Evolutionary conservation across 2,329 filamentous ascomycete species (phyloP).

Genomic region (Penicillium sp.): DNA sequence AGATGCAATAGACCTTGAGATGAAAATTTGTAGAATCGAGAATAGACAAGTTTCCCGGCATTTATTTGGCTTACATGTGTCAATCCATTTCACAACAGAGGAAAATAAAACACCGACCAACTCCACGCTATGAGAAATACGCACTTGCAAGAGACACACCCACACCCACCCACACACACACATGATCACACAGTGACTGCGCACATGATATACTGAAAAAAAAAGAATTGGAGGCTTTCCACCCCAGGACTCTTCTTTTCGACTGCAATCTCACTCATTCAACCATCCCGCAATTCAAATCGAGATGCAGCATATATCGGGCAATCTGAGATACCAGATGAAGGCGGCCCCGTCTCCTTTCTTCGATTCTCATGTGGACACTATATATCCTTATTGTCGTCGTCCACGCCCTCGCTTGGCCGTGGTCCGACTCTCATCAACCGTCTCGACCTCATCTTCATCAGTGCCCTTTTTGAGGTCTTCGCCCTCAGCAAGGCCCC

Average conservation of each 20-base stretch:
- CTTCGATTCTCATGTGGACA: too few species aligned
- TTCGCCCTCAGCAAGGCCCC: constrained; percentile 50
- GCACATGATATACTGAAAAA: neutral
- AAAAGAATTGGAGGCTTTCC: neutral
- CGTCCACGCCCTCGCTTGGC: constrained; percentile 37
- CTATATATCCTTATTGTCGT: constrained; percentile 23
- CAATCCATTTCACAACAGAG: too few species aligned
- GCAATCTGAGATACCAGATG: too few species aligned
- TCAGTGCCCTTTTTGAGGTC: constrained; percentile 57
- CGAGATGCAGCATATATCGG: too few species aligned
- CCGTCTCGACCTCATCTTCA: constrained; percentile 54
- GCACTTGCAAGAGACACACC: constrained; percentile 1
- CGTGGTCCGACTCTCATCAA: constrained; percentile 35
- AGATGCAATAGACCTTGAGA: too few species aligned
- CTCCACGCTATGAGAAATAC: constrained; percentile 26
- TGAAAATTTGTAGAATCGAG: too few species aligned
- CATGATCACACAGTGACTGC: neutral
- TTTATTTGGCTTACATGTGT: too few species aligned
- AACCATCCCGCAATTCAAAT: neutral
- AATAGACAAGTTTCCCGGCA: too few species aligned
- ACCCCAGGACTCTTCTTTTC: too few species aligned
- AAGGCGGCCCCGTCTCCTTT: too few species aligned
- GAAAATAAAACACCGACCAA: constrained; percentile 15
- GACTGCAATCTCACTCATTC: neutral
- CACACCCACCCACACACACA: neutral